Percentiles rank a stretch among this genome's conserved stretches.
phyloP scores from a whole-genome alignment of 163 green algal genomes.

The Coccomyxa subellipsoidea region DNA sequence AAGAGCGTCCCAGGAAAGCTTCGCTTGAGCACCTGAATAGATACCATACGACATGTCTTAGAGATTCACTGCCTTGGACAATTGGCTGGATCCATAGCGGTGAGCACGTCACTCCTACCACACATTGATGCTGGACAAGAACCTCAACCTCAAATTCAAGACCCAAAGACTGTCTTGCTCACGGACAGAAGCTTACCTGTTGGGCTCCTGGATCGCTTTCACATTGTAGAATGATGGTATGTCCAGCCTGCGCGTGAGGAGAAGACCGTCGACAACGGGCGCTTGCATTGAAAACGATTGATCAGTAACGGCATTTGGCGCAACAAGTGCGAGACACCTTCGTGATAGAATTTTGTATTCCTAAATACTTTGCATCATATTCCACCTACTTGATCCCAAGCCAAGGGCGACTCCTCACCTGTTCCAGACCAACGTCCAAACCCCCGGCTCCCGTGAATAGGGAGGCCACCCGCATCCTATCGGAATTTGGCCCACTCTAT shows the following conservation, averaged over 20 bases:
- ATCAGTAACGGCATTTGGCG: no score
- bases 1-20: slow-evolving; percentile 64
- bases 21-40: slow-evolving; percentile 58
- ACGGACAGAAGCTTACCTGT: slow-evolving; percentile 49
- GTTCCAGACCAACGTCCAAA: slow-evolving; percentile 75
- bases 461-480: slow-evolving; percentile 55
- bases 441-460: slow-evolving; percentile 79
- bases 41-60: not conserved
- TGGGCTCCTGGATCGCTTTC: slow-evolving; percentile 75
- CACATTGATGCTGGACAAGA: no score
- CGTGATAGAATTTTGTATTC: no score
- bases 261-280: not conserved
- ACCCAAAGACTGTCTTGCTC: not conserved
- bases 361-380: no score
- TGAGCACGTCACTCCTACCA: not conserved
- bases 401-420: no score
- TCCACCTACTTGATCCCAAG: no score
- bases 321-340: no score
- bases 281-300: not conserved
- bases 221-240: slow-evolving; percentile 85
- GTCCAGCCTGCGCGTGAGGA: slow-evolving; percentile 60
- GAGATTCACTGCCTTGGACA: not conserved
- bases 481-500: not conserved
- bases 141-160: no score
- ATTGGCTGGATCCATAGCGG: not conserved